phyloP scores from a whole-genome alignment of 2,329 filamentous ascomycete species.

The Fusarium tupiense region DNA sequence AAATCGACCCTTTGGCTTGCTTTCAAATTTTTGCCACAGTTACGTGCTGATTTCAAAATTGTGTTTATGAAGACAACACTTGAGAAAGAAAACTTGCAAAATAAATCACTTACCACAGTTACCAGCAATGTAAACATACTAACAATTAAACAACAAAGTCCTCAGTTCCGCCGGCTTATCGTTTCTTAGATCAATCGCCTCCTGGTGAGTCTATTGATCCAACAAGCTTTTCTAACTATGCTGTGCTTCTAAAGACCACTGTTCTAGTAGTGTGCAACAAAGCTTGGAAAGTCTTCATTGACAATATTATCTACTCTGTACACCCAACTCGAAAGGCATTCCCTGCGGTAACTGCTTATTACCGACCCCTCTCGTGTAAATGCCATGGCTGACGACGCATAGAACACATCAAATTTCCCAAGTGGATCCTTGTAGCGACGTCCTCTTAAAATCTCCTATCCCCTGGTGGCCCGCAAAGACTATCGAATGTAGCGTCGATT shows the following conservation, averaged over 20 bases:
- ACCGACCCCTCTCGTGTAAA: too few relatives aligned
- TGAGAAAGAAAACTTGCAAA: accelerated
- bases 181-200: too few relatives aligned
- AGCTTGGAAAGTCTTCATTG: neutral
- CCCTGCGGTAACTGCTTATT: accelerated
- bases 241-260: neutral
- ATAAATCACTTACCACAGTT: accelerated
- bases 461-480: neutral
- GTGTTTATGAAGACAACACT: neutral
- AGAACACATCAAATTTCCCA: neutral
- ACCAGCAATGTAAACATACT: accelerated
- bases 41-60: neutral
- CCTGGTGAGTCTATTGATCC: too few relatives aligned
- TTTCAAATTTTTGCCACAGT: too few relatives aligned
- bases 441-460: neutral
- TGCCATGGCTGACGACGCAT: neutral
- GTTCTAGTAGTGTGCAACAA: neutral
- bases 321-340: accelerated
- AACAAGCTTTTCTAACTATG: neutral
- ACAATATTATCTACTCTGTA: neutral
- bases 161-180: neutral
- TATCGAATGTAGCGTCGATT: neutral
- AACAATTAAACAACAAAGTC: accelerated
- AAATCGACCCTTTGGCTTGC: too few relatives aligned
- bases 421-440: neutral